These are phyloP conservation scores for Heliocybe sulcata DNA, from an alignment of 1,284 basidiomycete species.

Conservation along the genomic window DNA sequence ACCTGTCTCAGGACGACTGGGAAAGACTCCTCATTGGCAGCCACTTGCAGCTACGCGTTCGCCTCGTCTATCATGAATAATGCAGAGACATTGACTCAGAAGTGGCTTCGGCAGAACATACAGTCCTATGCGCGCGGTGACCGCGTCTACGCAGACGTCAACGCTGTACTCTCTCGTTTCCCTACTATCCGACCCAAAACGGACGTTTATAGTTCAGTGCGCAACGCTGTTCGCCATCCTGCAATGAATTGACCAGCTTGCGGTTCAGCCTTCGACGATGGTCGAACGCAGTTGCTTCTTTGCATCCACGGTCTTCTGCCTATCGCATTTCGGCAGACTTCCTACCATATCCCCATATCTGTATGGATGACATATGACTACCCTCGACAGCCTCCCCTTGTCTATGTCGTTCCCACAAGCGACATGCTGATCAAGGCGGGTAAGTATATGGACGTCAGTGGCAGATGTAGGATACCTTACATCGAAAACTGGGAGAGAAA, in stretches of 20 bases:
- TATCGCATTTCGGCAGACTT: constrained; percentile 67
- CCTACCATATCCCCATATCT: constrained; percentile 93
- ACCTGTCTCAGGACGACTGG: not conserved
- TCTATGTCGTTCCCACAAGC: constrained; percentile 92
- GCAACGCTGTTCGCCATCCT: constrained; percentile 7
- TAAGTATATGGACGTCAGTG: constrained; percentile 77
- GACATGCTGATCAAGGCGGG: constrained; percentile 87
- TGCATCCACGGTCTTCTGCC: constrained; percentile 89
- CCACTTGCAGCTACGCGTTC: not conserved
- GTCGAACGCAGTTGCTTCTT: constrained; percentile 85
- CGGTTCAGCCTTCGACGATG: constrained; percentile 82
- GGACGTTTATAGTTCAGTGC: constrained; percentile 81
- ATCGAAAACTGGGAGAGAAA: constrained; percentile 75
- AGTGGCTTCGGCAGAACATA: constrained; percentile 73
- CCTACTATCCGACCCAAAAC: constrained; percentile 80
- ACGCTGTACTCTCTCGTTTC: constrained; percentile 52
- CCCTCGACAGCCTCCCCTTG: constrained; percentile 76
- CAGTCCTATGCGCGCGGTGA: constrained; percentile 56
- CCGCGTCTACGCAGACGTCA: constrained; percentile 53
- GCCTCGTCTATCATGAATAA: constrained; percentile 11
- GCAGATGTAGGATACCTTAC: constrained; percentile 66
- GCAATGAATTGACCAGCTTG: constrained; percentile 7
- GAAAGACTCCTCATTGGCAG: not conserved
- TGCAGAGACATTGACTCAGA: constrained; percentile 31
- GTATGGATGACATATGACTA: constrained; percentile 86